These are phyloP conservation scores for Cladosporium sp. DNA, from an alignment of 2,329 filamentous ascomycete species.

Conservation along the genomic window DNA sequence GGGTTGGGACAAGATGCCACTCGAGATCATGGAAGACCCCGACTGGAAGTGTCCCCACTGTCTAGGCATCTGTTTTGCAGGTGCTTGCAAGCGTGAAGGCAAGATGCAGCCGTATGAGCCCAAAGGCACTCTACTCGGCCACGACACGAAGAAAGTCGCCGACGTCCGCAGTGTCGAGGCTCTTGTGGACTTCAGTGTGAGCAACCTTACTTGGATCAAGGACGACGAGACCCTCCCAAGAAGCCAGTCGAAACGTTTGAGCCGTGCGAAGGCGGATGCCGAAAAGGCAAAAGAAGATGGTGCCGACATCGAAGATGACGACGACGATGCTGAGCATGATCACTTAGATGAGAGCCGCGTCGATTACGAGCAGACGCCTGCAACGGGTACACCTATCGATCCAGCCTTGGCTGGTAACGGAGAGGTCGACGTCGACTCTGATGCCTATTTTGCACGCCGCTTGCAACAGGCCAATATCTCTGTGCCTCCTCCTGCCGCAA, in stretches of 20 bases:
- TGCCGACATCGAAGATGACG: conserved; percentile 46
- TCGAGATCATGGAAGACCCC: conserved; percentile 75
- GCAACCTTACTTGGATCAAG: conserved; percentile 82
- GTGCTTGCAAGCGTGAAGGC: conserved; percentile 68
- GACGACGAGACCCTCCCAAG: conserved; percentile 48
- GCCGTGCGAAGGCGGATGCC: conserved; percentile 55
- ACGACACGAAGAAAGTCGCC: conserved; percentile 86
- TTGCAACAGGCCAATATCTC: conserved; percentile 36
- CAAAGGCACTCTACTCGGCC: conserved; percentile 82
- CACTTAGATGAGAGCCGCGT: conserved; percentile 39
- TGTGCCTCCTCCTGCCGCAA: conserved; percentile 34
- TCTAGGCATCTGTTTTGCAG: conserved; percentile 82
- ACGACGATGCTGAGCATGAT: conserved; percentile 46
- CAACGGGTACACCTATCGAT: conserved; percentile 37
- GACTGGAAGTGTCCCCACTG: conserved; percentile 91
- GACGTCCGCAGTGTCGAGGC: conserved; percentile 89
- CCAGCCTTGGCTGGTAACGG: conserved; percentile 35
- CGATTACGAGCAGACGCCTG: conserved; percentile 47
- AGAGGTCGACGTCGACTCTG: conserved; percentile 31
- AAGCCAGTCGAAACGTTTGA: conserved; percentile 41
- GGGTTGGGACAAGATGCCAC: conserved; percentile 87
- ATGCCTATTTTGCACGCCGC: conserved; percentile 31
- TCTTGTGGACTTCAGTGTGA: conserved; percentile 85
- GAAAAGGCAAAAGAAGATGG: conserved; percentile 53
- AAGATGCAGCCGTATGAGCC: conserved; percentile 80